These are phyloP conservation scores for Tetrahymena thermophila DNA, from an alignment of 73 alveolate species.

Conservation along the genomic window DNA sequence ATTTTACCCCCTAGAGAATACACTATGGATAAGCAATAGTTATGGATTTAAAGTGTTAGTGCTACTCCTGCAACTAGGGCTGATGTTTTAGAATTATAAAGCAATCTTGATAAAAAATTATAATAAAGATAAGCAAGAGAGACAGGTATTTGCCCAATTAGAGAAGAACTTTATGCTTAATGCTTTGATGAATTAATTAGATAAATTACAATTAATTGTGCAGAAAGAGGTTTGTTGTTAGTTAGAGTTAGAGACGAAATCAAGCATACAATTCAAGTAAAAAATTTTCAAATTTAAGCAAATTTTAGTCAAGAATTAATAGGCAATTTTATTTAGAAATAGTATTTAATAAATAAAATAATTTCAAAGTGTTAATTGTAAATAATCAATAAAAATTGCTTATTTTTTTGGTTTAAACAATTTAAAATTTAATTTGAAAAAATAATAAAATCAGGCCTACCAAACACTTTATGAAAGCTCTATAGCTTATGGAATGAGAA, in stretches of 20 bases:
- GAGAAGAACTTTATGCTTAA: slow-evolving; percentile 98
- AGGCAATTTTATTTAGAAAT: neutral
- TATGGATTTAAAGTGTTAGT: slow-evolving; percentile 40
- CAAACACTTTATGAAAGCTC: slow-evolving; percentile 44
- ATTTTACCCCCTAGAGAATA: slow-evolving; percentile 49
- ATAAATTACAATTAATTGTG: slow-evolving; percentile 95
- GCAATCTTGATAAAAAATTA: slow-evolving; percentile 93
- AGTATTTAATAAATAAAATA: too few species aligned
- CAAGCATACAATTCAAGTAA: slow-evolving; percentile 13
- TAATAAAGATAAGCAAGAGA: slow-evolving; percentile 98
- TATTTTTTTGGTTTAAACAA: neutral
- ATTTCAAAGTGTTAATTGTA: neutral
- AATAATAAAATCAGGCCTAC: slow-evolving; percentile 16
- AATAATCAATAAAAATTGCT: neutral
- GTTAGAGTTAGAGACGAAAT: slow-evolving; percentile 97
- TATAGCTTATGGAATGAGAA: slow-evolving; percentile 46
- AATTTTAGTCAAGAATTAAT: too few species aligned
- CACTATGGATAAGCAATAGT: slow-evolving; percentile 38
- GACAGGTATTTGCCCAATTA: slow-evolving; percentile 99
- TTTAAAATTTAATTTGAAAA: neutral
- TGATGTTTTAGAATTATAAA: slow-evolving; percentile 95
- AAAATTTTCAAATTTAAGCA: neutral
- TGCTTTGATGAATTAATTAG: slow-evolving; percentile 98
- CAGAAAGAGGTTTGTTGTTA: slow-evolving; percentile 97
- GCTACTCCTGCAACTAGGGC: slow-evolving; percentile 55